These are phyloP conservation scores for Penicillium sp. DNA, from an alignment of 2,329 filamentous ascomycete genomes.

Conservation along the genomic window DNA sequence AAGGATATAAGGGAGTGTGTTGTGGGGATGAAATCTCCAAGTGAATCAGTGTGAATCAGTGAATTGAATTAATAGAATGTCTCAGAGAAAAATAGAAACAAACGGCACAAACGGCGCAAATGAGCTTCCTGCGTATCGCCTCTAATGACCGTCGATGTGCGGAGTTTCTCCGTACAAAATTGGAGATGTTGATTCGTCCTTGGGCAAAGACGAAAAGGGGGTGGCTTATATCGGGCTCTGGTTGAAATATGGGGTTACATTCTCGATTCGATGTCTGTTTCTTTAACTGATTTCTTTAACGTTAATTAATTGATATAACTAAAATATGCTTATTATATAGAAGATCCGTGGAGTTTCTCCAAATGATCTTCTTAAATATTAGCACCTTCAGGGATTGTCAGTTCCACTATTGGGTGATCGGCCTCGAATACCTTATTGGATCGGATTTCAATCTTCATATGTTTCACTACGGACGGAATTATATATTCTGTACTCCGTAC, in stretches of 20 bases:
- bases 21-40: background rate
- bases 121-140: background rate
- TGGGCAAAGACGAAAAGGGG: constrained; percentile 5
- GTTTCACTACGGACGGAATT: background rate
- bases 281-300: background rate
- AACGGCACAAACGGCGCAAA: background rate
- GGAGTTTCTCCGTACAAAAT: background rate
- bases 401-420: background rate
- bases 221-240: background rate
- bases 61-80: background rate
- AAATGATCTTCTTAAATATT: background rate
- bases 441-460: background rate
- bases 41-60: too few species aligned
- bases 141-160: background rate
- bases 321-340: too few species aligned
- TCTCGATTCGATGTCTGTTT: background rate
- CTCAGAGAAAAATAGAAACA: background rate
- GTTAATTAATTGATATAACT: background rate
- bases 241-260: constrained; percentile 4
- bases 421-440: background rate
- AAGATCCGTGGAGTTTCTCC: background rate
- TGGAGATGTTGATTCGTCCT: background rate
- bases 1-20: constrained; percentile 1
- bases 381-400: background rate
- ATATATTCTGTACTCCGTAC: background rate